phyloP scores from a whole-genome alignment of 2,329 filamentous ascomycete genomes.

The Cytospora chrysosperma region DNA sequence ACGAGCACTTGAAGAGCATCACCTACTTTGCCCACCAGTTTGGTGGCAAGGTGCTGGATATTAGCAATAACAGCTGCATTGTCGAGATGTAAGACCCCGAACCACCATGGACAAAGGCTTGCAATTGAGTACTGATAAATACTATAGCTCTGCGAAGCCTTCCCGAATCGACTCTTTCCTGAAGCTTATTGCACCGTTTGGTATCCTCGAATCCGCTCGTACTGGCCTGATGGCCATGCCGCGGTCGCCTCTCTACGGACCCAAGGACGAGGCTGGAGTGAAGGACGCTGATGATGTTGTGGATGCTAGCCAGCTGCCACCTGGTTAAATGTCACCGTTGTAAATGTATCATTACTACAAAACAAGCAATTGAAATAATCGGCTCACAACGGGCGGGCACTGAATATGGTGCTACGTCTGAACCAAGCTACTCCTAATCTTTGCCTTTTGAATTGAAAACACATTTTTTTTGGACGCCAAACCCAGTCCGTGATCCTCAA shows the following conservation, averaged over 20 bases:
- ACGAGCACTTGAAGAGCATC: conserved; percentile 94
- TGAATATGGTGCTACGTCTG: neutral
- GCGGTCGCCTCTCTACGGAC: conserved; percentile 79
- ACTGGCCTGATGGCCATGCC: conserved; percentile 97
- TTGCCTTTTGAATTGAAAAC: neutral
- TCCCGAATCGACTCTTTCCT: conserved; percentile 94
- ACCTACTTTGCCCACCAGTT: conserved; percentile 98
- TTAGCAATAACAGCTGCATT: conserved; percentile 97
- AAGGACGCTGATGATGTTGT: conserved; percentile 96
- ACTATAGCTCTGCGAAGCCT: conserved; percentile 83
- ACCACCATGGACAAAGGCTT: neutral
- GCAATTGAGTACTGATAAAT: conserved; percentile 28
- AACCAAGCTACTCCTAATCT: neutral
- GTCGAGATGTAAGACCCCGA: conserved; percentile 79
- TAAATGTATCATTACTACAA: conserved; percentile 8
- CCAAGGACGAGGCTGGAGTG: conserved; percentile 62
- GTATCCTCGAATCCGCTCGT: conserved; percentile 91
- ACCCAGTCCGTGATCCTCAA: neutral
- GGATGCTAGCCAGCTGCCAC: conserved; percentile 89
- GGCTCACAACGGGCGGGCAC: conserved; percentile 7
- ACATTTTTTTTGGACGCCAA: conserved; percentile 17
- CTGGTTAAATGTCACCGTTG: conserved; percentile 59
- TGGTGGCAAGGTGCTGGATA: conserved; percentile 94
- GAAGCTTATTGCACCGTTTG: conserved; percentile 91
- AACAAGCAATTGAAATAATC: conserved; percentile 1